A percentile compares a stretch with the other conserved stretches of the same genome.
Conservation (phyloP, 768 basidiomycete species). For the Pleurotus giganteus region DNA sequence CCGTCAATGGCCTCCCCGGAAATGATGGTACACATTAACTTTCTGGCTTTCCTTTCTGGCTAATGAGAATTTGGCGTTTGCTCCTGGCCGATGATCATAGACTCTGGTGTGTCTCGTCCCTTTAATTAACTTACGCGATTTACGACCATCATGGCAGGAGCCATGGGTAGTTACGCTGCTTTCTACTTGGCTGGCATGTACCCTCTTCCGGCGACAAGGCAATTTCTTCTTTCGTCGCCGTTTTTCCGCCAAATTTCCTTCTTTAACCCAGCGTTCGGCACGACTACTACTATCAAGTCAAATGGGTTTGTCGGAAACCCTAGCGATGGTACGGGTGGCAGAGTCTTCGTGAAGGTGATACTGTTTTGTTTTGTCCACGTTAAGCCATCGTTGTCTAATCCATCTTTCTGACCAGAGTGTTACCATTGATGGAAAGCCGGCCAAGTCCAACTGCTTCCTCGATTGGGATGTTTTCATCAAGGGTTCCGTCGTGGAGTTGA, state of each 20-base stretch:
- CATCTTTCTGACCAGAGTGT: slow-evolving; percentile 40
- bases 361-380: neutral
- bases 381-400: neutral
- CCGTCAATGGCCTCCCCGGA: slow-evolving; percentile 55
- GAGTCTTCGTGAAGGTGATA: slow-evolving; percentile 53
- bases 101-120: slow-evolving; percentile 17
- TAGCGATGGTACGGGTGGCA: slow-evolving; percentile 46
- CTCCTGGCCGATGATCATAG: slow-evolving; percentile 13
- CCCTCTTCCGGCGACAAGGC: slow-evolving; percentile 59
- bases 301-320: slow-evolving; percentile 55
- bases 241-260: slow-evolving; percentile 62
- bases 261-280: slow-evolving; percentile 56
- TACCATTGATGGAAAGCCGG: slow-evolving; percentile 51
- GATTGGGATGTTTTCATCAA: slow-evolving; percentile 63
- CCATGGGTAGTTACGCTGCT: slow-evolving; percentile 60
- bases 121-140: neutral
- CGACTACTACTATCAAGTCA: slow-evolving; percentile 52
- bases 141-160: slow-evolving; percentile 32
- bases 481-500: slow-evolving; percentile 53
- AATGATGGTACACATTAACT: slow-evolving; percentile 53
- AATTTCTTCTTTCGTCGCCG: slow-evolving; percentile 59
- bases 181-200: slow-evolving; percentile 63
- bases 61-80: slow-evolving; percentile 19
- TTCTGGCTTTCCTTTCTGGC: neutral
- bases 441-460: slow-evolving; percentile 63